Conservation (phyloP, 1,139 yeast genomes). For the Tardiomyces depauwii region DNA sequence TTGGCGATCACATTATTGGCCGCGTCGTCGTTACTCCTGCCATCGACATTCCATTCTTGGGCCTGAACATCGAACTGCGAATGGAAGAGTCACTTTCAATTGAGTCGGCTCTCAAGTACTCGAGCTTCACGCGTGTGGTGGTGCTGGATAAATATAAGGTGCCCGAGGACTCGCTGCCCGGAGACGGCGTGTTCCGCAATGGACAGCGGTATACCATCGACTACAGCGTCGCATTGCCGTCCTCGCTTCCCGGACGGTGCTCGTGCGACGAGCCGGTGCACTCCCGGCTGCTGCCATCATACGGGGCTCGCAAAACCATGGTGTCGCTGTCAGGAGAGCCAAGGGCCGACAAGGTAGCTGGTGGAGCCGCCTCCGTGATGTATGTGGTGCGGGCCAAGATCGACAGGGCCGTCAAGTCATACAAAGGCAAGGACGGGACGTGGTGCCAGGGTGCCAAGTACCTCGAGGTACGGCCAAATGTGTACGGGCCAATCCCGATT, state of each 20-base stretch:
- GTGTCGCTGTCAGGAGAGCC: background rate
- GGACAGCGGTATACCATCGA: slow-evolving; percentile 11
- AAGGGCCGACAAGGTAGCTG: background rate
- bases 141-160: slow-evolving; percentile 9
- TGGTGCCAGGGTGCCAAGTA: background rate
- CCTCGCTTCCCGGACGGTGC: slow-evolving; percentile 6
- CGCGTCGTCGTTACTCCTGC: slow-evolving; percentile 8
- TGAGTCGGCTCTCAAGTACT: slow-evolving; percentile 4
- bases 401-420: background rate
- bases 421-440: background rate
- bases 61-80: slow-evolving; percentile 6
- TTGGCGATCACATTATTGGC: slow-evolving; percentile 9
- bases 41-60: slow-evolving; percentile 4
- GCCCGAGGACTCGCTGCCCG: slow-evolving; percentile 10
- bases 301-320: background rate
- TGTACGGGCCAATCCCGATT: background rate
- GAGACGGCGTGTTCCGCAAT: slow-evolving; percentile 7
- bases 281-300: background rate
- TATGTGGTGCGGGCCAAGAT: background rate
- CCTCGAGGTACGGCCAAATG: background rate
- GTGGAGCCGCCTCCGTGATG: background rate
- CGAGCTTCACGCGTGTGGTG: slow-evolving; percentile 5
- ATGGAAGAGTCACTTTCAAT: slow-evolving; percentile 8
- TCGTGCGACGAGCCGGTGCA: slow-evolving; percentile 3
- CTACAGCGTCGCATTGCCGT: slow-evolving; percentile 12